Conservation (phyloP, 2,329 filamentous ascomycete genomes). For the Xylaria multiplex region DNA sequence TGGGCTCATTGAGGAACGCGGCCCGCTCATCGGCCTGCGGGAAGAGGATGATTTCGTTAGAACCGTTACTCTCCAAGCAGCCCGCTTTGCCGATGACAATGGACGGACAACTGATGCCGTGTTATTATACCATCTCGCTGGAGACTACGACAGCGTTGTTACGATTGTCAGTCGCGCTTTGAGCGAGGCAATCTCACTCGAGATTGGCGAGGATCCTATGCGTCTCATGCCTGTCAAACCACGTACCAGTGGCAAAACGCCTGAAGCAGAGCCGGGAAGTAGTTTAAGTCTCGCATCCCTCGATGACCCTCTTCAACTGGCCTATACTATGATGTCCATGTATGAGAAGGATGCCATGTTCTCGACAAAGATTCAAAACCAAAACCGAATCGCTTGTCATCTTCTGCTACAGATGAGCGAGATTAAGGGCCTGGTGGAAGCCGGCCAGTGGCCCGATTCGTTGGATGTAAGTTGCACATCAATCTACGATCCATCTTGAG, state of each 20-base stretch:
- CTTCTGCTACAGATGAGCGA: slow-evolving; percentile 69
- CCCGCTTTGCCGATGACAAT: slow-evolving; percentile 91
- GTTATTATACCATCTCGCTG: slow-evolving; percentile 90
- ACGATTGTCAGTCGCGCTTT: slow-evolving; percentile 88
- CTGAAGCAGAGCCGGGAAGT: slow-evolving; percentile 57
- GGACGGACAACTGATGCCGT: slow-evolving; percentile 94
- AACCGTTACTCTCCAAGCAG: slow-evolving; percentile 92
- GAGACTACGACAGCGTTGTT: slow-evolving; percentile 95
- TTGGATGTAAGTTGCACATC: slow-evolving; percentile 63
- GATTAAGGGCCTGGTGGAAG: slow-evolving; percentile 67
- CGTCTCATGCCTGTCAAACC: slow-evolving; percentile 84
- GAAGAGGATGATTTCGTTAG: slow-evolving; percentile 87
- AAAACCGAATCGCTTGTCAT: slow-evolving; percentile 66
- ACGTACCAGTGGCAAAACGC: slow-evolving; percentile 58
- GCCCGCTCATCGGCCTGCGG: slow-evolving; percentile 80
- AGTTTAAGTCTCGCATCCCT: slow-evolving; percentile 70
- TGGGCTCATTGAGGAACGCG: slow-evolving; percentile 87
- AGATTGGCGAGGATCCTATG: slow-evolving; percentile 83
- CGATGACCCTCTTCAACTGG: slow-evolving; percentile 69
- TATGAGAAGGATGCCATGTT: slow-evolving; percentile 71
- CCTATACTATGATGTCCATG: slow-evolving; percentile 70
- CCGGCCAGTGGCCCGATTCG: slow-evolving; percentile 65
- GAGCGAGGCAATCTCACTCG: slow-evolving; percentile 87
- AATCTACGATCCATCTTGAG: background rate
- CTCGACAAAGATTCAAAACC: slow-evolving; percentile 65